Conservation (phyloP, 2,329 filamentous ascomycete species). For the Aspergillus sp. region DNA sequence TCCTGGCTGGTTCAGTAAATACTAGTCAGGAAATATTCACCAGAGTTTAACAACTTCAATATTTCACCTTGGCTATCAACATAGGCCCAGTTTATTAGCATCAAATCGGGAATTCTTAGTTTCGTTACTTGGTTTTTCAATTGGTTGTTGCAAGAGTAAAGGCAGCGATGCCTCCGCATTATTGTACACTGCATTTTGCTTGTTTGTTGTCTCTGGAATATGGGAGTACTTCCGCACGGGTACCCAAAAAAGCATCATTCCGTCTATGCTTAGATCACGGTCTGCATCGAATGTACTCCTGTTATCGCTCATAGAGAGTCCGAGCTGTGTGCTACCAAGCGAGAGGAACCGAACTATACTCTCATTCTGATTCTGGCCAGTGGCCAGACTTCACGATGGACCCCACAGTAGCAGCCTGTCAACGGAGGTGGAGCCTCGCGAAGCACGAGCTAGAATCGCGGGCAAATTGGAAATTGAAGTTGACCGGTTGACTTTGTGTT, state of each 20-base stretch:
- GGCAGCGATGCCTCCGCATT: not conserved
- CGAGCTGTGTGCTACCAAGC: not conserved
- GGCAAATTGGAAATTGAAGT: slow-evolving; percentile 3
- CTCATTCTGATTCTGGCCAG: not conserved
- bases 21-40: not conserved
- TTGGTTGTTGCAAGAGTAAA: not conserved
- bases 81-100: not conserved
- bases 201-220: not conserved
- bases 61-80: not conserved
- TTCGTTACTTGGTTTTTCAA: not conserved
- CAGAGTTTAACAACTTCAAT: not conserved
- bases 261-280: not conserved
- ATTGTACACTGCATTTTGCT: not conserved
- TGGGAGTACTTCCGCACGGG: not conserved
- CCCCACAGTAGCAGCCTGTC: not conserved
- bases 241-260: not conserved
- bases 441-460: not conserved
- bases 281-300: not conserved
- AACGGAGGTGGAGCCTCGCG: not conserved
- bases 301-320: not conserved
- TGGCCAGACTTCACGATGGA: not conserved
- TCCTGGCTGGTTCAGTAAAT: not conserved
- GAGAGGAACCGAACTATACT: not conserved
- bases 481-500: not conserved
- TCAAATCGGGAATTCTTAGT: not conserved